Evolutionary conservation across 805 yeast genomes (phyloP), one percentile per base, ranked within the genome.

Genomic region (Clavispora vitiphila): DNA sequence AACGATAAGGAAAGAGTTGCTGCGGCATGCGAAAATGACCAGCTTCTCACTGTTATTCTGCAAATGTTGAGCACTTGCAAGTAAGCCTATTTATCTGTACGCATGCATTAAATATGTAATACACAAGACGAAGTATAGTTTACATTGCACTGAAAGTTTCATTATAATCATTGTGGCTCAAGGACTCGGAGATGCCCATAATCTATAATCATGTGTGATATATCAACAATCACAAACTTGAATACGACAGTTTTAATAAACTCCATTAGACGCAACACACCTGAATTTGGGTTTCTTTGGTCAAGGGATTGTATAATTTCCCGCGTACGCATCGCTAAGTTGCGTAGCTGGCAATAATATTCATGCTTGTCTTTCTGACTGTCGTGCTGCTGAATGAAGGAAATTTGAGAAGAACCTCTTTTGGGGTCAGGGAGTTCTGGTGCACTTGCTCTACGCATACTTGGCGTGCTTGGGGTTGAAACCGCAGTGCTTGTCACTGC

Each of bases 21-120:
- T 24, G 99, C 99, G 21, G 99, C 99, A 0, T 90, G 98, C 62
- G 99, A 93, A 57, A 93, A 93, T 56, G 96, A 86, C 43, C 99
- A 93, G 67, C 69, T 93, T 34, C 67, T 90, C 30, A 76, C 81
- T 23, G 99, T 93, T n/a, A 85, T 93, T 29, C 84, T 89, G 51
- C 88, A 84, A 48, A 93, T 93, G 99, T 72, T 93, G 43, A 74
- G 85, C 27, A 83, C 93, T 3, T 93, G 99, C 56, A 66, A 67
- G 52, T 68, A 40, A 20, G 4, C 15, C 10, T 5, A 11, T 14
- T 19, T 21, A 22, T 14, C 16, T 6, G 15, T 5, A 8, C 8
- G 7, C 22, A 5, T 21, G 8, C 22, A 21, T 8, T 21, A 21
- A 21, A 21, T 21, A 5, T 5, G 22, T 21, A 8, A 5, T 21